These are phyloP conservation scores for Suillus decipiens DNA, from an alignment of 768 basidiomycete genomes.

Conservation along the genomic window DNA sequence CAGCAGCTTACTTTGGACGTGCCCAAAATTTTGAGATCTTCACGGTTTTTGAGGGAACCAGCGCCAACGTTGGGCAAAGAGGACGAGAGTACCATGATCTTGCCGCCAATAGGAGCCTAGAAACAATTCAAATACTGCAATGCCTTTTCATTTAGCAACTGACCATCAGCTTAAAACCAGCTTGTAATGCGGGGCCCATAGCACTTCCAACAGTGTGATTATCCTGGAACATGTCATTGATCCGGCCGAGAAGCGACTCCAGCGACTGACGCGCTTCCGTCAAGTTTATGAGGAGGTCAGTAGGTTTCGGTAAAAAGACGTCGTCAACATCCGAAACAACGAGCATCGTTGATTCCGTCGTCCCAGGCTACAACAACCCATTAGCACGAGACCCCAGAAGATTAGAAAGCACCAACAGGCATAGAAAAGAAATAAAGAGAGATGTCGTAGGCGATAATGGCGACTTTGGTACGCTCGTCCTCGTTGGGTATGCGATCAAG, in stretches of 20 bases:
- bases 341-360: constrained; percentile 86
- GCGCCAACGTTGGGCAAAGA: constrained; percentile 86
- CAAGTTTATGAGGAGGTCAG: constrained; percentile 93
- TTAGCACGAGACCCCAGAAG: constrained; percentile 9
- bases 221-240: constrained; percentile 99
- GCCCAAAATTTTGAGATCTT: constrained; percentile 94
- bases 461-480: constrained; percentile 88
- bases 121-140: constrained; percentile 1
- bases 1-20: constrained; percentile 72
- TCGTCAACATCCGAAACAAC: constrained; percentile 97
- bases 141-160: constrained; percentile 14
- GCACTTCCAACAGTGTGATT: constrained; percentile 92
- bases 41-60: constrained; percentile 92
- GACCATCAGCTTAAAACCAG: constrained; percentile 94
- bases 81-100: constrained; percentile 86
- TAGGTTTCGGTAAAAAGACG: constrained; percentile 96
- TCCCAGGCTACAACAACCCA: constrained; percentile 50
- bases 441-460: constrained; percentile 89
- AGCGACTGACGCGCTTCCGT: constrained; percentile 79
- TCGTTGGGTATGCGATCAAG: constrained; percentile 95
- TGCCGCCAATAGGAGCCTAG: constrained; percentile 90
- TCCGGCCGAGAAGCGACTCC: constrained; percentile 76
- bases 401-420: constrained; percentile 42
- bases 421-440: constrained; percentile 97
- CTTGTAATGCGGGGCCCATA: constrained; percentile 91